Conservation (phyloP, 495 filamentous ascomycete species). For the Astrothelium macrocarpum region DNA sequence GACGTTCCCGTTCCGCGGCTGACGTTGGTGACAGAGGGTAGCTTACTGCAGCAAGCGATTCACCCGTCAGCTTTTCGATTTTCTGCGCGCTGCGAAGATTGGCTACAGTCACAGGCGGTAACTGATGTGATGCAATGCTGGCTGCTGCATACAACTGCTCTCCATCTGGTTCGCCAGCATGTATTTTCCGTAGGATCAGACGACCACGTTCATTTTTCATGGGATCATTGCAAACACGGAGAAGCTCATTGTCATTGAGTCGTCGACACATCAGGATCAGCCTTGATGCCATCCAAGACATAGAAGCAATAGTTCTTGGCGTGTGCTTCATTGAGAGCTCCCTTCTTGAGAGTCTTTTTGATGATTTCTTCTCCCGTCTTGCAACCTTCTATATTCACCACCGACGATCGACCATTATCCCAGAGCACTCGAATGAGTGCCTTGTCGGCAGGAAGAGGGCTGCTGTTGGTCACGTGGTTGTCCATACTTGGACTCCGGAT, state of each 20-base stretch:
- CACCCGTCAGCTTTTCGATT: slow-evolving; percentile 73
- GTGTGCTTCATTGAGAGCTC: slow-evolving; percentile 42
- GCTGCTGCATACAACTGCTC: slow-evolving; percentile 74
- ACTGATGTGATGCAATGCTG: slow-evolving; percentile 71
- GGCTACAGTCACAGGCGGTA: slow-evolving; percentile 49
- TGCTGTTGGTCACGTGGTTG: slow-evolving; percentile 49
- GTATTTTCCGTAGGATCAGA: slow-evolving; percentile 81
- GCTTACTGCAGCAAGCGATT: slow-evolving; percentile 70
- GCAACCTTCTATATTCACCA: slow-evolving; percentile 80
- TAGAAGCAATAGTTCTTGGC: slow-evolving; percentile 40
- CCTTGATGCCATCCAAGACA: slow-evolving; percentile 66
- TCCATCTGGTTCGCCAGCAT: slow-evolving; percentile 72
- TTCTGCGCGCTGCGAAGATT: slow-evolving; percentile 63
- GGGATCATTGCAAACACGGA: slow-evolving; percentile 70
- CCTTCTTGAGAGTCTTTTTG: slow-evolving; percentile 72
- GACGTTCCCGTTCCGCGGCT: slow-evolving; percentile 48
- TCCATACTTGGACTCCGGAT: slow-evolving; percentile 64
- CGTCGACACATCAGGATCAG: slow-evolving; percentile 69
- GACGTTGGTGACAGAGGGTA: slow-evolving; percentile 69
- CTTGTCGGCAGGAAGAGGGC: slow-evolving; percentile 65
- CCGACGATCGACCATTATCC: slow-evolving; percentile 73
- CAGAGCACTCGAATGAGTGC: slow-evolving; percentile 83
- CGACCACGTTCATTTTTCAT: slow-evolving; percentile 72
- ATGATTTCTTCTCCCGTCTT: slow-evolving; percentile 86
- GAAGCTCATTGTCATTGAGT: slow-evolving; percentile 73